Percentiles rank a stretch among this genome's conserved stretches.
phyloP scores from a whole-genome alignment of 805 yeast species.

The Candida piceae region DNA sequence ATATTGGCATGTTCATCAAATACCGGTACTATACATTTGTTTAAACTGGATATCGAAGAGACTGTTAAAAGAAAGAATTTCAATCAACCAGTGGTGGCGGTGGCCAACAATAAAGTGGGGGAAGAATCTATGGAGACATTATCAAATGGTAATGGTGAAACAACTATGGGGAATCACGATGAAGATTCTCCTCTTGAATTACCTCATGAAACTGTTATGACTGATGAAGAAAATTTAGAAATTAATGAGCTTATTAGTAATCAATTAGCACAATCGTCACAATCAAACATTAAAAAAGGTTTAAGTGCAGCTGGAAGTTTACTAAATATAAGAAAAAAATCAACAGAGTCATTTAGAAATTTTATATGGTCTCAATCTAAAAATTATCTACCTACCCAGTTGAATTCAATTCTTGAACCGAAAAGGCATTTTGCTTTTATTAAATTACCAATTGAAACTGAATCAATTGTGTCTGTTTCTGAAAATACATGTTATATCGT shows the following conservation, averaged over 20 bases:
- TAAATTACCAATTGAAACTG: conserved; percentile 42
- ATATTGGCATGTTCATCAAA: conserved; percentile 81
- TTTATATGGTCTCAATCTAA: conserved; percentile 26
- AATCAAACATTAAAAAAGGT: background rate
- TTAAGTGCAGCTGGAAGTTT: conserved; percentile 4
- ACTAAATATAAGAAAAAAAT: conserved; percentile 10
- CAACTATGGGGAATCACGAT: too few species aligned
- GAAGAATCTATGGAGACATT: too few species aligned
- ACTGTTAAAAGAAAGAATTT: background rate
- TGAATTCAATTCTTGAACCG: conserved; percentile 82
- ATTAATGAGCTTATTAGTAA: conserved; percentile 27
- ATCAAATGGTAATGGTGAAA: too few species aligned
- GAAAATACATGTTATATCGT: conserved; percentile 58
- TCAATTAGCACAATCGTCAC: conserved; percentile 8
- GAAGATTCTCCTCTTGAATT: conserved; percentile 8
- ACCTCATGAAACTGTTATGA: conserved; percentile 21
- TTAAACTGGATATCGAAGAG: conserved; percentile 28
- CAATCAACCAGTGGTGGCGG: too few species aligned
- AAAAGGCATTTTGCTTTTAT: conserved; percentile 87
- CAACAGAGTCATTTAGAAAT: conserved; percentile 23
- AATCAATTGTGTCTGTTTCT: conserved; percentile 26
- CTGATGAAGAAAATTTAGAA: conserved; percentile 24
- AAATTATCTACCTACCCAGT: conserved; percentile 64
- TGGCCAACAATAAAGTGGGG: background rate
- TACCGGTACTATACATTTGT: conserved; percentile 90